Conservation (phyloP, 176 grass and related monocot genomes). For the Rhynchospora breviuscula region DNA sequence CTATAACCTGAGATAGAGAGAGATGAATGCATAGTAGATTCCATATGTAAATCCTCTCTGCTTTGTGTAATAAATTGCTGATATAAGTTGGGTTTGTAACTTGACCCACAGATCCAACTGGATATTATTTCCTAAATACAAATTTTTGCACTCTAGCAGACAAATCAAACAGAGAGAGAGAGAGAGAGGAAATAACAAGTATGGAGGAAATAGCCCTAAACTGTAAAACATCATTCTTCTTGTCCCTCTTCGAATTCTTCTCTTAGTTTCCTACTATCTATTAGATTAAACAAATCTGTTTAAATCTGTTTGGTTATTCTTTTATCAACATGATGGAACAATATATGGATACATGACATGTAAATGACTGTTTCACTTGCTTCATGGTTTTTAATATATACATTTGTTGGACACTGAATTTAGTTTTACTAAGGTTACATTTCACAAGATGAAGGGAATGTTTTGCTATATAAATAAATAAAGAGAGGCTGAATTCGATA, state of each 20-base stretch:
- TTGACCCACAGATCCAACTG: no score
- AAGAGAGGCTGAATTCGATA: no score
- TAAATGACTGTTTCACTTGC: background rate
- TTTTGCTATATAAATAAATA: background rate
- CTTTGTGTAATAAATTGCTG: no score
- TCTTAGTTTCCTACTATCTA: background rate
- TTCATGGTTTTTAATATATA: background rate
- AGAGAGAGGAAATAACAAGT: background rate
- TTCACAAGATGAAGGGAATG: background rate
- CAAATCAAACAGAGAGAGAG: background rate
- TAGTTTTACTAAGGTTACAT: background rate
- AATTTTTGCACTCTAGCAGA: no score
- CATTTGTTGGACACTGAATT: background rate
- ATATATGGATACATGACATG: background rate
- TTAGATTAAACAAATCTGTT: background rate
- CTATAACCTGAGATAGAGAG: constrained; percentile 40
- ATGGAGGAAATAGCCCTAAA: background rate
- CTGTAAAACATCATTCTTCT: background rate
- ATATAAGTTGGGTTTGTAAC: no score
- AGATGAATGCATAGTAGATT: no score
- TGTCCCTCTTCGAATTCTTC: background rate
- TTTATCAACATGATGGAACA: background rate
- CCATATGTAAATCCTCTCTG: no score
- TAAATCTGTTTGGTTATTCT: background rate
- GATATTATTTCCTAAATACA: no score